These are phyloP conservation scores for Coccinonectria pachysandricola DNA, from an alignment of 2,329 filamentous ascomycete species.

Conservation along the genomic window DNA sequence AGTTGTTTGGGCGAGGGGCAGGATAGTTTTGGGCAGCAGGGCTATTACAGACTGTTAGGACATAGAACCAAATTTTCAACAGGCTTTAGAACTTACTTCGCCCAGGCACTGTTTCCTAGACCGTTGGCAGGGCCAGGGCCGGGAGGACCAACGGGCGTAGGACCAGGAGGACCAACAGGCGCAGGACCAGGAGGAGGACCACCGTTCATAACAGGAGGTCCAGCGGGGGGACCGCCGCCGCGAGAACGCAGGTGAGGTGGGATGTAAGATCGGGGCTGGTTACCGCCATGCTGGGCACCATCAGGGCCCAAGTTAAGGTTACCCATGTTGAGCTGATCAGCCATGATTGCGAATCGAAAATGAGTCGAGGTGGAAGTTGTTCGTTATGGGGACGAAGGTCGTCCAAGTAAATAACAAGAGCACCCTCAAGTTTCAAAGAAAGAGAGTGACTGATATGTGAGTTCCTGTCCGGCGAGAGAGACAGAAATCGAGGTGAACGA, in stretches of 20 bases:
- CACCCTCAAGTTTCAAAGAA: constrained; percentile 22
- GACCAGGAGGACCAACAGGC: constrained; percentile 15
- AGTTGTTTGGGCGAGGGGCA: constrained; percentile 24
- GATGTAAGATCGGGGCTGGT: constrained; percentile 59
- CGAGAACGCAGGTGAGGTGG: constrained; percentile 69
- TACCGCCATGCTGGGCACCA: constrained; percentile 19
- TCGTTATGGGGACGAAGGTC: constrained; percentile 4
- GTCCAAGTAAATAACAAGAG: constrained; percentile 11
- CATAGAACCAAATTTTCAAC: too few species aligned
- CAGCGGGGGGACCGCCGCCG: constrained; percentile 17
- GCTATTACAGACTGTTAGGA: too few species aligned
- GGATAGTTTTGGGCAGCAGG: constrained; percentile 23
- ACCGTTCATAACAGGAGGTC: constrained; percentile 30
- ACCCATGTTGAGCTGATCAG: constrained; percentile 75
- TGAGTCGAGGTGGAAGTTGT: too few species aligned
- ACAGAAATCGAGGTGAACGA: constrained; percentile 15
- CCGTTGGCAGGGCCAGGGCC: constrained; percentile 31
- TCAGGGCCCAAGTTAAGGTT: constrained; percentile 53
- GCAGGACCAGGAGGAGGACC: constrained; percentile 11
- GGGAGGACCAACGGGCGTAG: constrained; percentile 5
- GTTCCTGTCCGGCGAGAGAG: constrained; percentile 20
- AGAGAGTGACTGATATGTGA: constrained; percentile 16
- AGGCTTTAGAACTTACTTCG: constrained; percentile 43
- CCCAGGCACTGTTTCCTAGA: constrained; percentile 56
- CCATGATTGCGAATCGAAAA: constrained; percentile 47